Evolutionary conservation across 2,329 filamentous ascomycete genomes (phyloP).

Genomic region (Truncatella angustata): DNA sequence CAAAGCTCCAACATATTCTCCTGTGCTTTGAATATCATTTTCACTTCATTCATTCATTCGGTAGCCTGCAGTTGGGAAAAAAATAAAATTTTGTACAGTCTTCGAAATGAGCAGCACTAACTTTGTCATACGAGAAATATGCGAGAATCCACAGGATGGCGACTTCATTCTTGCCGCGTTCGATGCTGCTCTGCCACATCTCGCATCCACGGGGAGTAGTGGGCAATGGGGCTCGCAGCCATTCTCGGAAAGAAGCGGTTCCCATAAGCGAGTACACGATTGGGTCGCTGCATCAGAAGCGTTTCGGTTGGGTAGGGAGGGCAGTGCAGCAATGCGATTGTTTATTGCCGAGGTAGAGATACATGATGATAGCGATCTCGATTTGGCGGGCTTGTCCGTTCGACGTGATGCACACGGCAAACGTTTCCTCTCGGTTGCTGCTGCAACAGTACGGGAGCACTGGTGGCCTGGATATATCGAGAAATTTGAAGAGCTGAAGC

Average conservation of each 20-base stretch:
- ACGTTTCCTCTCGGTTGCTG: background rate
- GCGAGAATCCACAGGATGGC: constrained; percentile 2
- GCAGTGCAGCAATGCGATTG: constrained; percentile 12
- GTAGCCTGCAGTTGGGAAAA: background rate
- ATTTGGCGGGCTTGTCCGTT: background rate
- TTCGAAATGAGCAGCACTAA: background rate
- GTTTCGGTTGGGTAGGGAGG: constrained; percentile 5
- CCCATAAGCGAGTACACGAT: background rate
- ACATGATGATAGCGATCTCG: background rate
- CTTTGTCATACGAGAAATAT: background rate
- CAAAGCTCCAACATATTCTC: background rate
- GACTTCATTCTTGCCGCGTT: constrained; percentile 15
- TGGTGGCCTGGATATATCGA: background rate
- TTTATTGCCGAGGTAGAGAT: constrained; percentile 14
- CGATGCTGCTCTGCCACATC: constrained; percentile 14
- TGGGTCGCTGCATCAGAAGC: background rate
- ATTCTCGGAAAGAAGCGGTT: constrained; percentile 8
- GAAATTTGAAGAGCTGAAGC: background rate
- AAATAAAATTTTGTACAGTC: background rate
- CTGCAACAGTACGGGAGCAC: background rate
- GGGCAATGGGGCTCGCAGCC: constrained; percentile 15
- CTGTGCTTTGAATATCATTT: background rate
- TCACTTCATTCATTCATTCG: too few relatives aligned
- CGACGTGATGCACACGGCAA: background rate
- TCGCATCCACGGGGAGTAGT: constrained; percentile 15